Evolutionary conservation across 1,284 basidiomycete genomes (phyloP), one percentile per base, ranked within the genome.

Genomic region (Entoloma clypeatum): DNA sequence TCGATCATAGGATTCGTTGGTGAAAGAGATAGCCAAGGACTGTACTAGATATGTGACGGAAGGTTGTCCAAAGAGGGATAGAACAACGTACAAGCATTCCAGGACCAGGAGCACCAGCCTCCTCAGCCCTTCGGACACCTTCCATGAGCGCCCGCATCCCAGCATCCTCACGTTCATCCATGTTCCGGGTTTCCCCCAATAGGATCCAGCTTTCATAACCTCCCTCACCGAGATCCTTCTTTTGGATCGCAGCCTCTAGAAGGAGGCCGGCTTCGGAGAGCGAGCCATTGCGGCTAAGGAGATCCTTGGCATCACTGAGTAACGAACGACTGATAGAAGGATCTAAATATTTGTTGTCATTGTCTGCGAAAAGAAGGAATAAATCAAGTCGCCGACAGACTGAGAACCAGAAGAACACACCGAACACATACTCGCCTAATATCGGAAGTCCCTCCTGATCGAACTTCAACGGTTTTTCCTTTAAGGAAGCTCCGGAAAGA

Each of bases 21-120:
- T 97, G 64, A 92, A 99, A 4, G 92, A 92, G 51, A 98, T 95
- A 3, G 96, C 94, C 13, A 99, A 77, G 4, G 91, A 91, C 92
- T 94, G 39, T 17, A 5, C 11, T 7, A 47, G 17, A 21, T 40
- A 22, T 27, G 13, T 21, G 23, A 43, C 36, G 24, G n/a, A 18
- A 24, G 45, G 27, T 21, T 22, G 29, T 26, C 23, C n/a, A 22
- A 26, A 21, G 25, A 22, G 19, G 7, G 1, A 23, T 7, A 10
- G 36, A 22, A 43, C 32, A 17, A 69, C 83, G 53, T 61, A 92
- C 87, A 52, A 93, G 71, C 79, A 94, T 84, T 49, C 92, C 88
- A 36, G 77, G 79, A 6, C 86, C 87, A 5, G 75, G 64, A n/a
- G 74, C 75, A 30, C 77, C 77, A 11, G 71, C 73, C 39, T 73